phyloP scores from a whole-genome alignment of 345 rosid genomes.

The Lagerstroemia speciosa region DNA sequence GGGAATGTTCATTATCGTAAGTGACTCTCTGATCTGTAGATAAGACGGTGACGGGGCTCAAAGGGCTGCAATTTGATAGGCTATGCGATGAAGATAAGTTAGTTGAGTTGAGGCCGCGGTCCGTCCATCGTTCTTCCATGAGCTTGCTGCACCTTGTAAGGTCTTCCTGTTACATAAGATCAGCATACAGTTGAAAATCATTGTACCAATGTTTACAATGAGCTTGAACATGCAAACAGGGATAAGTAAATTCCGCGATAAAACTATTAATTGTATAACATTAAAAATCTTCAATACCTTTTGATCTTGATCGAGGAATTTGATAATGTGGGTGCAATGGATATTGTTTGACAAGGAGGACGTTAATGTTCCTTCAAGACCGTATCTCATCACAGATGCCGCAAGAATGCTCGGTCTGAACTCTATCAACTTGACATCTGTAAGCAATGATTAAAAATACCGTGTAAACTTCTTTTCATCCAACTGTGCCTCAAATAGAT shows the following conservation, averaged over 20 bases:
- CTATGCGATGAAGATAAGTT: neutral
- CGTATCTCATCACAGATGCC: conserved; percentile 32
- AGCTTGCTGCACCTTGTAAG: conserved; percentile 25
- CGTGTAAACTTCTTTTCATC: too few relatives aligned
- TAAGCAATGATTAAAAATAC: too few relatives aligned
- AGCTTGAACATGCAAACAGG: neutral
- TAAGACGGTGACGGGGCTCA: conserved; percentile 55
- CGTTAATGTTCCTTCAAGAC: conserved; percentile 25
- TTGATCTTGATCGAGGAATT: conserved; percentile 9
- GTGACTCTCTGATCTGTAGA: conserved; percentile 15
- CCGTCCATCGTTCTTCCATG: conserved; percentile 19
- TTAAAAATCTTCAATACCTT: conserved; percentile 18
- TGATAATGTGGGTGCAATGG: neutral
- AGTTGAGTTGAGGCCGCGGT: conserved; percentile 7
- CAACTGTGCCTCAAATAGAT: too few relatives aligned
- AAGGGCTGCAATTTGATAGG: conserved; percentile 19
- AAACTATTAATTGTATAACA: neutral
- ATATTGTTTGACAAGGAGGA: conserved; percentile 4
- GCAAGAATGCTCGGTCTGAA: conserved; percentile 52
- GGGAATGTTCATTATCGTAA: conserved; percentile 22
- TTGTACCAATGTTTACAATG: neutral
- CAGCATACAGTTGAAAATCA: neutral
- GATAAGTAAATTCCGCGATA: too few relatives aligned
- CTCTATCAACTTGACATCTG: conserved; percentile 38
- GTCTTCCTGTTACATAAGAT: conserved; percentile 21